These are phyloP conservation scores for Trifolium pratense DNA, from an alignment of 306 rosid genomes.

Conservation along the genomic window DNA sequence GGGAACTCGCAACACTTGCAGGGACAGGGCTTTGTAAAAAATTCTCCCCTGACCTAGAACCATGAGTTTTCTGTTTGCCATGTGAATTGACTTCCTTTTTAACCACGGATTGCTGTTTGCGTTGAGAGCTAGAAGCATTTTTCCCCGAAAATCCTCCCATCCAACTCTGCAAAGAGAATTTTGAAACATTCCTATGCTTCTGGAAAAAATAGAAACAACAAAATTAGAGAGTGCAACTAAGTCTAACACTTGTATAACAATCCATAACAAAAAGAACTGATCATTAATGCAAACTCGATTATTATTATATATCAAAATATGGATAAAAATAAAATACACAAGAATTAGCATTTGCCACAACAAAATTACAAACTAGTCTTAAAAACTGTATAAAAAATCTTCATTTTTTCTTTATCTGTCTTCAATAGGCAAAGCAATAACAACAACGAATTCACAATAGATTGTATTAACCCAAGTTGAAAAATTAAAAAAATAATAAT, in stretches of 20 bases:
- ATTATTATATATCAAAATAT: constrained; percentile 29
- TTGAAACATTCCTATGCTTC: constrained; percentile 89
- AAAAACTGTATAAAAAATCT: not conserved
- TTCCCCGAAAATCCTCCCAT: constrained; percentile 78
- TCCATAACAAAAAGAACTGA: constrained; percentile 22
- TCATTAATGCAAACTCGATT: constrained; percentile 5
- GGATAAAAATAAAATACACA: constrained; percentile 14
- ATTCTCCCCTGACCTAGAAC: constrained; percentile 54
- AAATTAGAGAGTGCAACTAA: constrained; percentile 18
- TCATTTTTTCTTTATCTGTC: constrained; percentile 22
- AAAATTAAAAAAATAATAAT: not conserved
- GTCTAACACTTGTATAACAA: constrained; percentile 33
- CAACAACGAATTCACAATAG: not conserved
- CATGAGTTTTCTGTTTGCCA: constrained; percentile 56
- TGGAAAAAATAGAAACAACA: constrained; percentile 47
- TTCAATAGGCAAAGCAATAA: constrained; percentile 12
- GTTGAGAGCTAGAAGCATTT: constrained; percentile 52
- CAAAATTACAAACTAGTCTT: constrained; percentile 26
- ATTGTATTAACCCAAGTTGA: constrained; percentile 5
- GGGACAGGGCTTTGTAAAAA: constrained; percentile 45
- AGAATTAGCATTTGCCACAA: constrained; percentile 8
- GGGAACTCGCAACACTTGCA: constrained; percentile 47
- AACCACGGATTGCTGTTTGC: constrained; percentile 46
- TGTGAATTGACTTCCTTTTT: constrained; percentile 46
- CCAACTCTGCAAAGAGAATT: constrained; percentile 85